Conservation (phyloP, 2,329 filamentous ascomycete species). For the Alternaria solani region DNA sequence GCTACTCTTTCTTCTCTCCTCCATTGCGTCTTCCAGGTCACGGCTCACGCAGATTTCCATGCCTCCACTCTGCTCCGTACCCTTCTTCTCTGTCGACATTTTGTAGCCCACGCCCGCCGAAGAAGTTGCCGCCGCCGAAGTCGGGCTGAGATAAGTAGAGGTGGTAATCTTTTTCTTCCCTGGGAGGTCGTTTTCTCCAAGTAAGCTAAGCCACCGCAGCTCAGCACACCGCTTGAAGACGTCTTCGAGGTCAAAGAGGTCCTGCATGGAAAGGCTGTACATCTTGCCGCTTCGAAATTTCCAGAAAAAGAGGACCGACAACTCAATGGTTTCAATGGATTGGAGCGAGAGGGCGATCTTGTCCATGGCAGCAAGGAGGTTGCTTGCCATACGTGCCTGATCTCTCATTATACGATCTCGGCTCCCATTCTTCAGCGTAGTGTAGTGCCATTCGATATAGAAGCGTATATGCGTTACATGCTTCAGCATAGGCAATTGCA, state of each 20-base stretch:
- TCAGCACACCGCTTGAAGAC: slow-evolving; percentile 46
- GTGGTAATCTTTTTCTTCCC: slow-evolving; percentile 11
- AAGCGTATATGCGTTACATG: slow-evolving; percentile 42
- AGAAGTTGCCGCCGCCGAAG: slow-evolving; percentile 9
- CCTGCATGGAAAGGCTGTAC: slow-evolving; percentile 46
- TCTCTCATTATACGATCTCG: slow-evolving; percentile 31
- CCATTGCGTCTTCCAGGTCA: slow-evolving; percentile 46
- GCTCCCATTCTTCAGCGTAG: slow-evolving; percentile 30
- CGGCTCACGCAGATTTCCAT: slow-evolving; percentile 49
- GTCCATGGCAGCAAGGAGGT: slow-evolving; percentile 45
- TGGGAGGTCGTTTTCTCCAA: slow-evolving; percentile 35
- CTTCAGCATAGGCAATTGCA: slow-evolving; percentile 39
- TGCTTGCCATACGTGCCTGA: slow-evolving; percentile 42
- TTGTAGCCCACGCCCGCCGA: slow-evolving; percentile 47
- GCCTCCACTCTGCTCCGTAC: slow-evolving; percentile 44
- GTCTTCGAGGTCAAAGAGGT: slow-evolving; percentile 48
- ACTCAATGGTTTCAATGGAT: slow-evolving; percentile 40
- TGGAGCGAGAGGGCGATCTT: slow-evolving; percentile 35
- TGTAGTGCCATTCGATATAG: slow-evolving; percentile 50
- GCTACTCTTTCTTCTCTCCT: slow-evolving; percentile 36
- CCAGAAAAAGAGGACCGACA: slow-evolving; percentile 48
- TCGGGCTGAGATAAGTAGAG: slow-evolving; percentile 25
- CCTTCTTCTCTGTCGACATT: slow-evolving; percentile 42
- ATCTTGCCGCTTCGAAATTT: slow-evolving; percentile 43
- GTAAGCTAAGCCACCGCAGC: slow-evolving; percentile 39